Conservation (phyloP, 768 basidiomycete species). For the Calvatia gigantea region DNA sequence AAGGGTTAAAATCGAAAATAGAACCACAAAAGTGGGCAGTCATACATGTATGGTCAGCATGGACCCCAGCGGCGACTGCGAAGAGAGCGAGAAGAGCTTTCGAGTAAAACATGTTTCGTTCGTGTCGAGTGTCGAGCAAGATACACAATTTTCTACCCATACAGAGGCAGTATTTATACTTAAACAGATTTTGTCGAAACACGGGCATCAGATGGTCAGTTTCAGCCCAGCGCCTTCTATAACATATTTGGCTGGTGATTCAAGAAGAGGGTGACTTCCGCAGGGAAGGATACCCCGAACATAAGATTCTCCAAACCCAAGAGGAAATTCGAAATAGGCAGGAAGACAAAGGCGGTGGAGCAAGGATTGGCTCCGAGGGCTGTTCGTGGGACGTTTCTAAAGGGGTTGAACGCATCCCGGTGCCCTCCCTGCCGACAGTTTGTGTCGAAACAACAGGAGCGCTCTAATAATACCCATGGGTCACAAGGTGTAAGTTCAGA, state of each 20-base stretch:
- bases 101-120: not conserved
- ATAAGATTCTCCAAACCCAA: not conserved
- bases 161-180: not conserved
- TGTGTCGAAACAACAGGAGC: too few relatives aligned
- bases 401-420: too few relatives aligned
- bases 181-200: not conserved
- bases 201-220: not conserved
- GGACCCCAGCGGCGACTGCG: conserved; percentile 8
- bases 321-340: not conserved
- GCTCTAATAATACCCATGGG: not conserved
- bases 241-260: not conserved
- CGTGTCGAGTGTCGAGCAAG: not conserved
- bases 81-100: not conserved
- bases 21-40: not conserved
- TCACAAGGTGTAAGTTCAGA: not conserved
- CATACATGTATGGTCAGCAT: conserved; percentile 21
- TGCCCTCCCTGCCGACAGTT: too few relatives aligned
- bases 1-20: not conserved
- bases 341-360: too few relatives aligned
- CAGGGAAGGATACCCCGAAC: too few relatives aligned
- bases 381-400: too few relatives aligned
- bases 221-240: not conserved
- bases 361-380: too few relatives aligned
- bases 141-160: not conserved
- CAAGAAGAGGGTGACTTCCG: too few relatives aligned